Conservation (phyloP, 1,284 basidiomycete genomes). For the Trametes versicolor region DNA sequence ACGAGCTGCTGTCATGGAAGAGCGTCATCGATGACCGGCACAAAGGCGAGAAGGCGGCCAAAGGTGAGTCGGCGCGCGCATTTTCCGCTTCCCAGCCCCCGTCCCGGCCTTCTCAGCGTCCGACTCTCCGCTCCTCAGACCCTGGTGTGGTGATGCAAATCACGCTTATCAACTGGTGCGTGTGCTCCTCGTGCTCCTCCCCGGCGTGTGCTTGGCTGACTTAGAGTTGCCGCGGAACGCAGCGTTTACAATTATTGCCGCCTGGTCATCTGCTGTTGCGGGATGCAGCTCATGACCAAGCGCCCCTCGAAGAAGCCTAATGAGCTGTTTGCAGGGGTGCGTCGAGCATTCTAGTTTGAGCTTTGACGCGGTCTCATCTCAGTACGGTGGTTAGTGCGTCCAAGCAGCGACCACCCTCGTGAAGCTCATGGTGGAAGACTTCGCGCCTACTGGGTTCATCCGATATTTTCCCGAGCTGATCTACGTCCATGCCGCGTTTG, state of each 20-base stretch:
- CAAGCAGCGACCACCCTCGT: constrained; percentile 45
- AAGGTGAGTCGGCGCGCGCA: constrained; percentile 16
- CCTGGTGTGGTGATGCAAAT: constrained; percentile 40
- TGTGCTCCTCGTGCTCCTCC: constrained; percentile 3
- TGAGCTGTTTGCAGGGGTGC: constrained; percentile 32
- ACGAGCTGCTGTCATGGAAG: constrained; percentile 41
- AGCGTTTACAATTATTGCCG: constrained; percentile 47
- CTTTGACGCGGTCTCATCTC: constrained; percentile 20
- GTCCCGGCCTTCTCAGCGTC: constrained; percentile 7
- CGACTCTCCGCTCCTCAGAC: constrained; percentile 28
- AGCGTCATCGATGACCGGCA: constrained; percentile 33
- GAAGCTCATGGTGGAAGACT: constrained; percentile 42
- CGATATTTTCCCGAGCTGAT: constrained; percentile 54
- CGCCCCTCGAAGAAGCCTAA: constrained; percentile 32
- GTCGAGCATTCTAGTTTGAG: constrained; percentile 30
- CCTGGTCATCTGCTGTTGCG: constrained; percentile 46
- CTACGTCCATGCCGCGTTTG: constrained; percentile 53
- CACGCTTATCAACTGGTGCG: constrained; percentile 43
- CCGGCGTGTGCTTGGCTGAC: constrained; percentile 1
- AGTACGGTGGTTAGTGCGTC: constrained; percentile 40
- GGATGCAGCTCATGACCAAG: constrained; percentile 42
- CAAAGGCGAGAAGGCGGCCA: constrained; percentile 34
- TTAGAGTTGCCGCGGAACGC: not conserved
- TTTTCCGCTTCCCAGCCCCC: not conserved
- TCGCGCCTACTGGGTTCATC: constrained; percentile 45